phyloP scores from a whole-genome alignment of 1,284 basidiomycete species.

The Cryptococcus sp. region DNA sequence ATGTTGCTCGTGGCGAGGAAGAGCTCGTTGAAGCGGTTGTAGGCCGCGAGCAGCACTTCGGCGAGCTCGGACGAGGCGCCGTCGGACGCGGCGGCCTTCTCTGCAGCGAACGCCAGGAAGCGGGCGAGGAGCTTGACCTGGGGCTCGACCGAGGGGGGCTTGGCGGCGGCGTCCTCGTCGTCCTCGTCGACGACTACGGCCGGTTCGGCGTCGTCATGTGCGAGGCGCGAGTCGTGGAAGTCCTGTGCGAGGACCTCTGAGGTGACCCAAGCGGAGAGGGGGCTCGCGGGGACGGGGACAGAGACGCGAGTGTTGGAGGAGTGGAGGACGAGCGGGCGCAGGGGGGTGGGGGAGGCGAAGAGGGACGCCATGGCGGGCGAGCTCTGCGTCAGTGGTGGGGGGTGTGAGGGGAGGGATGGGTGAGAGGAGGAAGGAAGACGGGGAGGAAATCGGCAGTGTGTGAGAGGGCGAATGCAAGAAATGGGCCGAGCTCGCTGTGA shows the following conservation, averaged over 20 bases:
- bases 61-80: conserved; percentile 61
- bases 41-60: conserved; percentile 66
- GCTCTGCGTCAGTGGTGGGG: conserved; percentile 7
- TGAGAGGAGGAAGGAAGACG: not conserved
- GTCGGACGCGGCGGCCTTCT: conserved; percentile 54
- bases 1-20: conserved; percentile 62
- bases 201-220: conserved; percentile 35
- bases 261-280: conserved; percentile 74
- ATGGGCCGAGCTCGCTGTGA: not conserved
- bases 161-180: conserved; percentile 35
- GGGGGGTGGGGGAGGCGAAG: conserved; percentile 39
- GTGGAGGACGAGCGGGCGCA: conserved; percentile 51
- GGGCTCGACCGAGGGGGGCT: conserved; percentile 53
- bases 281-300: conserved; percentile 72
- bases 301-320: conserved; percentile 55
- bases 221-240: conserved; percentile 63
- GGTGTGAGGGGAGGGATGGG: not conserved
- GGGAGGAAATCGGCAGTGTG: not conserved
- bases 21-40: conserved; percentile 72
- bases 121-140: conserved; percentile 72
- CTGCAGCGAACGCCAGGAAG: conserved; percentile 71
- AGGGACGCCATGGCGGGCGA: conserved; percentile 45
- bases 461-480: not conserved
- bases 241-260: conserved; percentile 84
- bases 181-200: conserved; percentile 47